Conservation (phyloP, 2,329 filamentous ascomycete species). For the Mollisiaceae sp. region DNA sequence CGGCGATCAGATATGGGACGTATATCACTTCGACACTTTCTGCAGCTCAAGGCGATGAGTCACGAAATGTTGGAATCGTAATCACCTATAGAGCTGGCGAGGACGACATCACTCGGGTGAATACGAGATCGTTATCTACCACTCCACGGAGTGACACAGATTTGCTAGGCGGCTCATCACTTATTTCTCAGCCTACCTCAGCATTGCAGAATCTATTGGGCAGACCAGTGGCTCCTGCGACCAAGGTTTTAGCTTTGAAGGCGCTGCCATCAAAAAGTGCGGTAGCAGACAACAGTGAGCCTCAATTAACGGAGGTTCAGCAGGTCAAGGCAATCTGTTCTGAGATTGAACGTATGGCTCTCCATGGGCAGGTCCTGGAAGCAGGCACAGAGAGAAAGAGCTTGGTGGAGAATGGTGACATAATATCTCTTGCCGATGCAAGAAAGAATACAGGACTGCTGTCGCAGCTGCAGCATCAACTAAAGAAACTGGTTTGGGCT, state of each 20-base stretch:
- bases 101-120: slow-evolving; percentile 76
- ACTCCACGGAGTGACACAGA: slow-evolving; percentile 42
- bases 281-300: slow-evolving; percentile 36
- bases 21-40: slow-evolving; percentile 92
- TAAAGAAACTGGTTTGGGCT: slow-evolving; percentile 92
- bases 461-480: slow-evolving; percentile 84
- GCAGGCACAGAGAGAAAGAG: slow-evolving; percentile 46
- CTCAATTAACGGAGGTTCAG: slow-evolving; percentile 40
- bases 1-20: slow-evolving; percentile 75
- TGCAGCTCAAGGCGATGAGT: slow-evolving; percentile 74
- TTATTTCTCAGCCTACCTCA: slow-evolving; percentile 13
- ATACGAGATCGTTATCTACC: slow-evolving; percentile 79
- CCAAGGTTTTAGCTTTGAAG: slow-evolving; percentile 58
- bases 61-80: slow-evolving; percentile 82
- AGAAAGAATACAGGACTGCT: slow-evolving; percentile 84
- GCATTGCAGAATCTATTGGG: slow-evolving; percentile 28
- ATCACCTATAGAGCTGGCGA: slow-evolving; percentile 76
- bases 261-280: slow-evolving; percentile 56
- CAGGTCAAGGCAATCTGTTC: slow-evolving; percentile 62
- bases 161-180: slow-evolving; percentile 23
- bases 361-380: slow-evolving; percentile 50
- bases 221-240: slow-evolving; percentile 21
- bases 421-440: slow-evolving; percentile 84
- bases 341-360: slow-evolving; percentile 74
- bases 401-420: slow-evolving; percentile 65